phyloP scores from a whole-genome alignment of 2,329 filamentous ascomycete species.

The Alternaria triticina region DNA sequence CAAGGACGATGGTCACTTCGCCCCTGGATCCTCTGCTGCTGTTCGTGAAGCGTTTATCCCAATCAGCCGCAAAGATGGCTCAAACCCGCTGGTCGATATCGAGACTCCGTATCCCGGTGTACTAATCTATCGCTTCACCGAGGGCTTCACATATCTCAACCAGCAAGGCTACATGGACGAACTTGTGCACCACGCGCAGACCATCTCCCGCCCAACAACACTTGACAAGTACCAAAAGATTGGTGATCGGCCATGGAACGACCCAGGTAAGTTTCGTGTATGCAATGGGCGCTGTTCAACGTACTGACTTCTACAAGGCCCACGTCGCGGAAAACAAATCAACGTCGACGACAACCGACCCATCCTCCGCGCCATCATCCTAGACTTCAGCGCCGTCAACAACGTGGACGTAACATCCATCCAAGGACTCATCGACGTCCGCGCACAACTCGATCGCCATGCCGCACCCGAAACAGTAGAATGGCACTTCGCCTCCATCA shows the following conservation, averaged over 20 bases:
- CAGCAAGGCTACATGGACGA: conserved; percentile 87
- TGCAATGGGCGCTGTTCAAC: background rate
- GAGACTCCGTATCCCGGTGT: conserved; percentile 86
- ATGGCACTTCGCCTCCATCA: conserved; percentile 95
- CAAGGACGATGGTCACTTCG: conserved; percentile 26
- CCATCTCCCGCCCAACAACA: conserved; percentile 77
- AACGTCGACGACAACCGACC: conserved; percentile 62
- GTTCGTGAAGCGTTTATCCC: conserved; percentile 62
- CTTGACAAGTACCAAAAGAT: conserved; percentile 64
- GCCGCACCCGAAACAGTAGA: conserved; percentile 81
- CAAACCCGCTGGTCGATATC: conserved; percentile 83
- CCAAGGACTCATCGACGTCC: conserved; percentile 90
- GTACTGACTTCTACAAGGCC: conserved; percentile 38
- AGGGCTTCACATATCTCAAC: conserved; percentile 97
- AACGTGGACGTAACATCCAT: conserved; percentile 92
- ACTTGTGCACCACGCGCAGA: conserved; percentile 53
- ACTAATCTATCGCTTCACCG: conserved; percentile 94
- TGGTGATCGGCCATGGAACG: conserved; percentile 87
- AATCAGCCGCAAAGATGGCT: conserved; percentile 84
- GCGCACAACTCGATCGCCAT: conserved; percentile 90
- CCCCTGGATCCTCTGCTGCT: conserved; percentile 7
- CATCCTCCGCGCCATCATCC: conserved; percentile 83
- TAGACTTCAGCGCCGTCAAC: conserved; percentile 93
- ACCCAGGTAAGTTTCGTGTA: conserved; percentile 65
- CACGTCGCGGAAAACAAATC: conserved; percentile 62